These are phyloP conservation scores for Priceomyces medius DNA, from an alignment of 805 yeast species.

Conservation along the genomic window DNA sequence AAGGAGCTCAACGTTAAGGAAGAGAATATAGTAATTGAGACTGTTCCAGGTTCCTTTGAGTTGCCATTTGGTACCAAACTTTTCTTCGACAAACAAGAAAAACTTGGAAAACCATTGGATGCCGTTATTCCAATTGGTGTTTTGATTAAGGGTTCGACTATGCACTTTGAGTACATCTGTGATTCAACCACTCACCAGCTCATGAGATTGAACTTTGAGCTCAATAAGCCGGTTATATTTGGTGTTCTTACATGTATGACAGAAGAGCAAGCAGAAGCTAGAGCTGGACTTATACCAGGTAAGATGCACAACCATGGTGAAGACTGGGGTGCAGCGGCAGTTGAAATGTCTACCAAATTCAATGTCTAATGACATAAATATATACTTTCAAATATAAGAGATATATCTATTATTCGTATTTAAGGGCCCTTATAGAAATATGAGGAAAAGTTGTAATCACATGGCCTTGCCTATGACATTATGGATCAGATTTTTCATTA, in stretches of 20 bases:
- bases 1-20: constrained; percentile 65
- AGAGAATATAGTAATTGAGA: constrained; percentile 73
- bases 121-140: constrained; percentile 94
- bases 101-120: constrained; percentile 55
- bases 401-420: too few species aligned
- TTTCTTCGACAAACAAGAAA: constrained; percentile 45
- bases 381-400: too few species aligned
- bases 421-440: too few species aligned
- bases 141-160: constrained; percentile 92
- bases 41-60: constrained; percentile 95
- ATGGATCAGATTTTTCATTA: too few species aligned
- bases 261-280: constrained; percentile 87
- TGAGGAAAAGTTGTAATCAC: too few species aligned
- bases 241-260: constrained; percentile 93
- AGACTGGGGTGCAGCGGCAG: constrained; percentile 99
- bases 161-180: constrained; percentile 97
- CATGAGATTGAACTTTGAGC: constrained; percentile 73
- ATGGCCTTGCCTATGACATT: too few species aligned
- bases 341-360: constrained; percentile 70
- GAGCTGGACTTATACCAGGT: constrained; percentile 80
- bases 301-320: constrained; percentile 94
- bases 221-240: constrained; percentile 79
- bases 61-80: constrained; percentile 77
- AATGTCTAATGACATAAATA: constrained; percentile 6
- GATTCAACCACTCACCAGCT: constrained; percentile 83